phyloP scores from a whole-genome alignment of 192 early-diverging fungal species.

The Mortierella hygrophila region DNA sequence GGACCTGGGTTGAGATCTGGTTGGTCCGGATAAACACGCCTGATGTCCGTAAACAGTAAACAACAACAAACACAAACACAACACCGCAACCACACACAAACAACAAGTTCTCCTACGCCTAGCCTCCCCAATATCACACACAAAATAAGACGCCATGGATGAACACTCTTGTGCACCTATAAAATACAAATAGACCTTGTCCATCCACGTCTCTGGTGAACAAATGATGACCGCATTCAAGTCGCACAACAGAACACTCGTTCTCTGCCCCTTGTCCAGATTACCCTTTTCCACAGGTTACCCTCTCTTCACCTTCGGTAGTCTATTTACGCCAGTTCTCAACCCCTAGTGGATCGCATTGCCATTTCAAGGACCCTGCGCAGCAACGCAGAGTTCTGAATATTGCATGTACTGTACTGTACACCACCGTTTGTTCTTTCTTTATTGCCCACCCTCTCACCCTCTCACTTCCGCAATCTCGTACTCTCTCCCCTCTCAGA shows the following conservation, averaged over 20 bases:
- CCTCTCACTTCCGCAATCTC: background rate
- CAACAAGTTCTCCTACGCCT: background rate
- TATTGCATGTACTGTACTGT: too few species aligned
- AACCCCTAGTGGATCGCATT: background rate
- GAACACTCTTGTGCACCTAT: background rate
- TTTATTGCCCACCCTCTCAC: background rate
- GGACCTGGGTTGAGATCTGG: background rate
- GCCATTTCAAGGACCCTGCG: background rate
- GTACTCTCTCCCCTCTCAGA: background rate
- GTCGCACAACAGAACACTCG: background rate
- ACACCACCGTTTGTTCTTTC: too few species aligned
- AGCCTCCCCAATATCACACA: background rate
- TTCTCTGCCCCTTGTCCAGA: background rate
- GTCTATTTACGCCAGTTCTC: background rate
- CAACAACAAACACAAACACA: background rate
- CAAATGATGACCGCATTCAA: background rate
- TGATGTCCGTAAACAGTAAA: background rate
- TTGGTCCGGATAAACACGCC: background rate
- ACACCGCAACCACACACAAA: background rate
- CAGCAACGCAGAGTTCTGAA: too few species aligned
- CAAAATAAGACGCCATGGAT: background rate
- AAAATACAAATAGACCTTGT: background rate
- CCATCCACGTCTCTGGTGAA: background rate
- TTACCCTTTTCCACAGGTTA: background rate
- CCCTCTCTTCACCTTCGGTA: too few species aligned